phyloP scores from a whole-genome alignment of 2,329 filamentous ascomycete genomes.

The Zymoseptoria passerinii region DNA sequence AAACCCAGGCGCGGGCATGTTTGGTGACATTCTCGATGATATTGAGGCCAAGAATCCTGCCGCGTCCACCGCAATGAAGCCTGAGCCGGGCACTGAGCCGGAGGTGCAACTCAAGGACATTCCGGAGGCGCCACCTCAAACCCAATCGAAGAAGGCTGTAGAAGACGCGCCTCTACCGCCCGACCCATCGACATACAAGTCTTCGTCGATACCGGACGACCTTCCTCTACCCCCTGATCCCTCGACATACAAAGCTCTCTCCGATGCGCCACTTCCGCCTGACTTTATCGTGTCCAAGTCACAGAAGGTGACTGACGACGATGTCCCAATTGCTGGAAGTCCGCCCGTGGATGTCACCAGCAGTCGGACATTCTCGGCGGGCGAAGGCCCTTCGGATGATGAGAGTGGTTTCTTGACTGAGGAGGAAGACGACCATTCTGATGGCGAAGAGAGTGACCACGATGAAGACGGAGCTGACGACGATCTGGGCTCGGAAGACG shows the following conservation, averaged over 20 bases:
- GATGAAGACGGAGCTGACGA: conserved; percentile 31
- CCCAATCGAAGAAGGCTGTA: conserved; percentile 1
- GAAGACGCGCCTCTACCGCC: conserved; percentile 30
- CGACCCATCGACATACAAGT: conserved; percentile 32
- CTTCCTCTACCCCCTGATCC: conserved; percentile 39
- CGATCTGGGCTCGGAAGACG: conserved; percentile 27
- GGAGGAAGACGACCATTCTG: conserved; percentile 29
- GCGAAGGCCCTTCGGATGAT: conserved; percentile 12
- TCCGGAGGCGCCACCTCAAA: conserved; percentile 28
- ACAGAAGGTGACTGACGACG: conserved; percentile 26
- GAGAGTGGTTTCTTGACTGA: conserved; percentile 22
- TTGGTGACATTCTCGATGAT: conserved; percentile 24
- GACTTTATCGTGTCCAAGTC: conserved; percentile 10
- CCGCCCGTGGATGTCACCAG: conserved; percentile 36
- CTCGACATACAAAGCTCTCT: conserved; percentile 15
- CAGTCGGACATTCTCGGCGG: conserved; percentile 16
- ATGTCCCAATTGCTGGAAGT: conserved; percentile 39
- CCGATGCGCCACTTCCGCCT: conserved; percentile 37
- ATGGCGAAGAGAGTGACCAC: conserved; percentile 29
- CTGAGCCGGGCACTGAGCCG: conserved; percentile 29
- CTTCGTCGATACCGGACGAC: conserved; percentile 25
- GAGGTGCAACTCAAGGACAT: conserved; percentile 28
- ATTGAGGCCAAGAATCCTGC: conserved; percentile 29
- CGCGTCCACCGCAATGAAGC: conserved; percentile 28
- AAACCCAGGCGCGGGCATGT: conserved; percentile 23